Evolutionary conservation across 2,329 filamentous ascomycete species (phyloP).

Genomic region (Laburnicola sp.): DNA sequence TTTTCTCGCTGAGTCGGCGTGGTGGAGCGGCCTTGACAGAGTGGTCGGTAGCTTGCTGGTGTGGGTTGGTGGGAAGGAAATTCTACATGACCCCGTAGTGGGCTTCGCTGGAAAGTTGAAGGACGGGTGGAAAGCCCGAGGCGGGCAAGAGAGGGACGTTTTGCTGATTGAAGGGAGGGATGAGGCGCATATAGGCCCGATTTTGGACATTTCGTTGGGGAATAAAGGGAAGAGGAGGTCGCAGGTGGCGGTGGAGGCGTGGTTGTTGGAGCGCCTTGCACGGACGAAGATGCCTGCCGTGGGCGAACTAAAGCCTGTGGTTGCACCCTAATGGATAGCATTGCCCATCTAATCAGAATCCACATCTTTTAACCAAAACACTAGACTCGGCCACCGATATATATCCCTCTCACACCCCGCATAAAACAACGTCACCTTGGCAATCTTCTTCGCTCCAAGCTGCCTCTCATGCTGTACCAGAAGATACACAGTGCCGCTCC

Average conservation of each 20-base stretch:
- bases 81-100: constrained; percentile 18
- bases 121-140: constrained; percentile 23
- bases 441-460: constrained; percentile 14
- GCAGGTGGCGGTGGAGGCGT: neutral
- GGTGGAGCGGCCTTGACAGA: constrained; percentile 14
- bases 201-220: constrained; percentile 20
- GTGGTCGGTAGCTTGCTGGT: constrained; percentile 16
- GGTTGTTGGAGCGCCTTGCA: constrained; percentile 13
- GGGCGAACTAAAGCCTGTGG: too few relatives aligned
- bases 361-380: too few relatives aligned
- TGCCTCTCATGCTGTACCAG: constrained; percentile 8
- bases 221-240: neutral
- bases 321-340: too few relatives aligned
- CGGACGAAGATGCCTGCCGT: too few relatives aligned
- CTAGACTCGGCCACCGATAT: constrained; percentile 4
- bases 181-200: constrained; percentile 25
- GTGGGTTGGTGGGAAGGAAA: constrained; percentile 12
- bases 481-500: constrained; percentile 11
- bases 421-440: constrained; percentile 10
- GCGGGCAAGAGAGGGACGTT: constrained; percentile 14
- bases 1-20: constrained; percentile 10
- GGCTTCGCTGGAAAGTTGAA: constrained; percentile 15
- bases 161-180: constrained; percentile 17
- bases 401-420: neutral
- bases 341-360: too few relatives aligned